Conservation (phyloP, 208 protist species). For the Kentomonas sorsogonicus region DNA sequence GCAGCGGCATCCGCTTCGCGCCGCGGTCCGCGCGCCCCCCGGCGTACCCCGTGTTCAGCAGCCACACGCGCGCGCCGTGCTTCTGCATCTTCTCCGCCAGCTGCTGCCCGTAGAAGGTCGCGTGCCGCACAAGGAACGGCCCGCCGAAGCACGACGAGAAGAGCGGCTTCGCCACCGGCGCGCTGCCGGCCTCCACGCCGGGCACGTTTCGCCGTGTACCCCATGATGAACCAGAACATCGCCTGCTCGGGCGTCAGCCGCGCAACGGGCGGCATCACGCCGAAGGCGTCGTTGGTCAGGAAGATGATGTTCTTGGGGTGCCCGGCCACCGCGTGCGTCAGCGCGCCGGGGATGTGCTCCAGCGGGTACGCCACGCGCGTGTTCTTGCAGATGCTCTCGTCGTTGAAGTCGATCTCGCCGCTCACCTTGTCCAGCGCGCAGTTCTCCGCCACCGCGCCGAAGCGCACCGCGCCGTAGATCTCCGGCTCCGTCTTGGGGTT, state of each 20-base stretch:
- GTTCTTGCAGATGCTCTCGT: too few species aligned
- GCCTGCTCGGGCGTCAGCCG: slow-evolving; percentile 89
- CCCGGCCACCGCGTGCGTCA: slow-evolving; percentile 59
- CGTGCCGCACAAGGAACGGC: slow-evolving; percentile 95
- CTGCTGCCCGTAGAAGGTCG: slow-evolving; percentile 94
- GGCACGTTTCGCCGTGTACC: slow-evolving; percentile 93
- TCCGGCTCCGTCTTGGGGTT: slow-evolving; percentile 88
- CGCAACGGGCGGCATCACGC: slow-evolving; percentile 94
- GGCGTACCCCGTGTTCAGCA: slow-evolving; percentile 95
- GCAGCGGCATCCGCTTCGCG: slow-evolving; percentile 84
- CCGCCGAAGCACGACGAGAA: slow-evolving; percentile 95
- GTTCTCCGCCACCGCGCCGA: slow-evolving; percentile 89
- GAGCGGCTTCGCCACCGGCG: slow-evolving; percentile 81
- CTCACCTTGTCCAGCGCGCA: slow-evolving; percentile 56
- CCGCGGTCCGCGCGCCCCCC: slow-evolving; percentile 82
- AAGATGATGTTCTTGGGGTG: slow-evolving; percentile 96
- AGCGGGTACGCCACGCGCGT: slow-evolving; percentile 95
- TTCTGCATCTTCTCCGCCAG: slow-evolving; percentile 90
- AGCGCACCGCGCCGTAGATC: slow-evolving; percentile 87
- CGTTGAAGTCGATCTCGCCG: slow-evolving; percentile 91
- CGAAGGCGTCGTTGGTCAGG: slow-evolving; percentile 96
- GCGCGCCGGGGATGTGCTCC: slow-evolving; percentile 91
- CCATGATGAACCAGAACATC: slow-evolving; percentile 93
- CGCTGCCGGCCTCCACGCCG: slow-evolving; percentile 92
- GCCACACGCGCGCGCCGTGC: slow-evolving; percentile 81